Percentiles rank a stretch among this genome's conserved stretches.
phyloP scores from a whole-genome alignment of 306 rosid species.

The Albizia julibrissin region DNA sequence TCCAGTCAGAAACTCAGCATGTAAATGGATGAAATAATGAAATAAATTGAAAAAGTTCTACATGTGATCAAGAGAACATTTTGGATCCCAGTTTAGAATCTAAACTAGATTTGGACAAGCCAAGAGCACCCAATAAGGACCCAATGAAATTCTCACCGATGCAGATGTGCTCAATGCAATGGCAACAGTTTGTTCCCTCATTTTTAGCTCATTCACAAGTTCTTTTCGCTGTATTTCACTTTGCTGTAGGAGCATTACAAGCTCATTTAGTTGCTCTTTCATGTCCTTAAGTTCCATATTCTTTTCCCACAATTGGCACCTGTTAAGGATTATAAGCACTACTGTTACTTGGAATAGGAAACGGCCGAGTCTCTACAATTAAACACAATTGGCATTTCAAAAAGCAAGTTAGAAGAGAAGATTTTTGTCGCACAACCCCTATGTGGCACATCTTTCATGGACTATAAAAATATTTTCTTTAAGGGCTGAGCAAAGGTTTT shows the following conservation, averaged over 20 bases:
- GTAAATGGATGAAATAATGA: conserved; percentile 4
- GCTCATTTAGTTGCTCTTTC: conserved; percentile 72
- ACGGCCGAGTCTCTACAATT: conserved; percentile 9
- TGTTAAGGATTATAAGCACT: conserved; percentile 42
- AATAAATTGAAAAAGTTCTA: conserved; percentile 4
- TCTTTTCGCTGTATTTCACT: conserved; percentile 69
- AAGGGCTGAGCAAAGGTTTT: background rate
- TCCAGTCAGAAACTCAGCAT: conserved; percentile 28
- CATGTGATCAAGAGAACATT: conserved; percentile 21
- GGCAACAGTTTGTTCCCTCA: conserved; percentile 53
- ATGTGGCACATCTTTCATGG: background rate
- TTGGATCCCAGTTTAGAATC: conserved; percentile 15
- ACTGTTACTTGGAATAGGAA: conserved; percentile 29
- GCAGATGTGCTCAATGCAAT: conserved; percentile 49
- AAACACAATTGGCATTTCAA: background rate
- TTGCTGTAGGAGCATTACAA: conserved; percentile 52
- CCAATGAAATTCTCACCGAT: conserved; percentile 49
- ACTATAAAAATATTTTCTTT: background rate
- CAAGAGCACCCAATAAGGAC: background rate
- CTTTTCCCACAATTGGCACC: conserved; percentile 79
- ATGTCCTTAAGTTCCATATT: conserved; percentile 68
- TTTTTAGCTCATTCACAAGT: conserved; percentile 61
- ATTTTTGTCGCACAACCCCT: background rate
- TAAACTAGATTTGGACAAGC: background rate
- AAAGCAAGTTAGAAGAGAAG: background rate